Evolutionary conservation across 345 rosid genomes (phyloP).

Genomic region (Gynandropsis gynandra): DNA sequence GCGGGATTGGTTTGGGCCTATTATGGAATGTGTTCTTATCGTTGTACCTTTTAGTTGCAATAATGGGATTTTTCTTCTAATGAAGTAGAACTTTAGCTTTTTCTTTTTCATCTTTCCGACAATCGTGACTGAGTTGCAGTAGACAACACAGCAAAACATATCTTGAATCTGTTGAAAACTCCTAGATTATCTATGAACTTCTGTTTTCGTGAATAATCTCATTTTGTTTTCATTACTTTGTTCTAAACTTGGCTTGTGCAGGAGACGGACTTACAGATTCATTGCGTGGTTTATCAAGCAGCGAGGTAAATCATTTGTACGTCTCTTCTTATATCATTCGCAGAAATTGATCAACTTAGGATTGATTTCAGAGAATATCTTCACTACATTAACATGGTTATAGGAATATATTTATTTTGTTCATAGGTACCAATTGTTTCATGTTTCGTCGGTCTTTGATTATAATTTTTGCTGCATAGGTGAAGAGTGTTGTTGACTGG

Average conservation of each 20-base stretch:
- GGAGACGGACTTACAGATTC: constrained; percentile 94
- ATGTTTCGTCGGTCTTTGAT: constrained; percentile 13
- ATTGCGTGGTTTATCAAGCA: constrained; percentile 60
- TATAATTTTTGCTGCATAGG: constrained; percentile 32
- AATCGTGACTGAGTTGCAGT: not conserved
- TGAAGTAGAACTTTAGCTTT: not conserved
- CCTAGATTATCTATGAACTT: too few species aligned
- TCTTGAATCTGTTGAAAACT: not conserved
- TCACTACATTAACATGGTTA: not conserved
- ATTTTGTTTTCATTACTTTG: constrained; percentile 1
- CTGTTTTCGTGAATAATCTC: not conserved
- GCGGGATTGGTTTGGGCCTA: too few species aligned
- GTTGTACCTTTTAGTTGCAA: not conserved
- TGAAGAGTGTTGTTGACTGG: constrained; percentile 90
- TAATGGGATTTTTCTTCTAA: not conserved
- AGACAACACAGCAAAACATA: not conserved
- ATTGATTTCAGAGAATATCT: not conserved
- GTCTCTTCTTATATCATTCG: constrained; percentile 4
- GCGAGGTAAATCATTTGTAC: constrained; percentile 45
- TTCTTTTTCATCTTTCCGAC: not conserved
- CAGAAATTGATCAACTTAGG: not conserved
- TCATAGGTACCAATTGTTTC: constrained; percentile 1
- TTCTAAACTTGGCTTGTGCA: constrained; percentile 26
- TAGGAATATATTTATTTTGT: not conserved
- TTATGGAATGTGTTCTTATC: too few species aligned